A percentile compares a stretch with the other conserved stretches of the same genome.
Conservation (phyloP, 2,329 filamentous ascomycete species). For the Akanthomyces uredinophilus region DNA sequence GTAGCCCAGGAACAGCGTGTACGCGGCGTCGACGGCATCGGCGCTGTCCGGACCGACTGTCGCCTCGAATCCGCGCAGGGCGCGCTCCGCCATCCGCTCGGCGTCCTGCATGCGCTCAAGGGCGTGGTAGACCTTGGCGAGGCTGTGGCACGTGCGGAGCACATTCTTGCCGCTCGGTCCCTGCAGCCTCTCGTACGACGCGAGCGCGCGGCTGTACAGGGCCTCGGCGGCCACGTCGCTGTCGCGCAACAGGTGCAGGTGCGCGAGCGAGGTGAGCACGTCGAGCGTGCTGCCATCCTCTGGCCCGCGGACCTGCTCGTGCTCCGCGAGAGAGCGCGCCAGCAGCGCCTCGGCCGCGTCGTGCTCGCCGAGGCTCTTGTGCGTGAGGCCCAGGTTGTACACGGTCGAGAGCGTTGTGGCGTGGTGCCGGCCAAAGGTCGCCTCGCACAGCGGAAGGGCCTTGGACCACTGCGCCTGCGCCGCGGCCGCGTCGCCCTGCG, state of each 20-base stretch:
- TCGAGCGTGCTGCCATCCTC: background rate
- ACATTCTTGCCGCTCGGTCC: background rate
- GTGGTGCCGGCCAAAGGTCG: background rate
- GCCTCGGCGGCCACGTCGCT: background rate
- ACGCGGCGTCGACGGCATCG: background rate
- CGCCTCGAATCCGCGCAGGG: background rate
- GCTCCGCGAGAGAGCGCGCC: background rate
- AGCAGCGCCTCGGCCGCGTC: background rate
- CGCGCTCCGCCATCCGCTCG: background rate
- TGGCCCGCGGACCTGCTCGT: background rate
- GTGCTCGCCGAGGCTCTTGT: background rate
- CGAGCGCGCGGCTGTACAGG: background rate
- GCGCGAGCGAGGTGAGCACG: background rate
- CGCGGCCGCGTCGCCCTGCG: background rate
- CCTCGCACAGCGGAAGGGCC: conserved; percentile 1
- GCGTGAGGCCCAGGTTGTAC: conserved; percentile 9
- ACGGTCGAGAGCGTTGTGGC: background rate
- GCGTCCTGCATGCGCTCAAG: background rate
- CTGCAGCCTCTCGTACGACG: background rate
- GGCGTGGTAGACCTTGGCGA: conserved; percentile 3
- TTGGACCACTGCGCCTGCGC: conserved; percentile 1
- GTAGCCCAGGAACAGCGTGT: conserved; percentile 7
- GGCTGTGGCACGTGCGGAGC: background rate
- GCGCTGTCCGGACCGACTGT: background rate
- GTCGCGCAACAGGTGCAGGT: background rate